These are phyloP conservation scores for Amauroascus niger DNA, from an alignment of 2,329 filamentous ascomycete genomes.

Conservation along the genomic window DNA sequence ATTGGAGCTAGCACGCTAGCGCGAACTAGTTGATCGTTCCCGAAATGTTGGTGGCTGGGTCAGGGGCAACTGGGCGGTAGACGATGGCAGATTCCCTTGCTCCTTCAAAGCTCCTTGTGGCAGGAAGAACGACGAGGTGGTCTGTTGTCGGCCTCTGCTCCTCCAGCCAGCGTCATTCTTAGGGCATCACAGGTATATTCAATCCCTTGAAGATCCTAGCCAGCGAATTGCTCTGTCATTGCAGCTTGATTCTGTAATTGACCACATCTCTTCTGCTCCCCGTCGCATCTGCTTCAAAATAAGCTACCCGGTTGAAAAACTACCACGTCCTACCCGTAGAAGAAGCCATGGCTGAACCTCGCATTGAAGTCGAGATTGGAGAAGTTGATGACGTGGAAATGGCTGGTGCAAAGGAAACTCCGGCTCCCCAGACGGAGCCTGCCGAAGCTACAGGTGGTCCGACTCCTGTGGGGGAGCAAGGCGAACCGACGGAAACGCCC, in stretches of 20 bases:
- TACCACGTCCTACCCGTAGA: too few relatives aligned
- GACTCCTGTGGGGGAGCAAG: not conserved
- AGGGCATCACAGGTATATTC: too few relatives aligned
- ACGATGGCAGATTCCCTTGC: too few relatives aligned
- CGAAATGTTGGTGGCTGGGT: not conserved
- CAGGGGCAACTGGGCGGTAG: not conserved
- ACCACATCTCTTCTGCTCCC: not conserved
- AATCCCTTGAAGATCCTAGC: too few relatives aligned
- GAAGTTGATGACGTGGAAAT: conserved; percentile 24
- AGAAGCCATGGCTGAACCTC: conserved; percentile 12
- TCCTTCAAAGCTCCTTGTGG: too few relatives aligned
- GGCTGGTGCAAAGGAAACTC: conserved; percentile 15
- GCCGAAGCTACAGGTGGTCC: conserved; percentile 2
- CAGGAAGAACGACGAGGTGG: too few relatives aligned
- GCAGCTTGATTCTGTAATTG: not conserved
- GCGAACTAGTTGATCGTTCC: too few relatives aligned
- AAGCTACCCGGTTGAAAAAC: not conserved
- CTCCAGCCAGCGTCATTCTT: too few relatives aligned
- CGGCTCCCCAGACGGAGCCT: not conserved
- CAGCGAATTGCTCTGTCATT: not conserved
- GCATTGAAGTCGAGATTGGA: conserved; percentile 12
- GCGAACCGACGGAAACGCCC: not conserved
- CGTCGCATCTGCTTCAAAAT: not conserved
- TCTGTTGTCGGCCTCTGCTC: too few relatives aligned
- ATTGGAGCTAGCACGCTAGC: too few relatives aligned